phyloP scores from a whole-genome alignment of 2,329 filamentous ascomycete genomes.

The Colletotrichum eleusines region DNA sequence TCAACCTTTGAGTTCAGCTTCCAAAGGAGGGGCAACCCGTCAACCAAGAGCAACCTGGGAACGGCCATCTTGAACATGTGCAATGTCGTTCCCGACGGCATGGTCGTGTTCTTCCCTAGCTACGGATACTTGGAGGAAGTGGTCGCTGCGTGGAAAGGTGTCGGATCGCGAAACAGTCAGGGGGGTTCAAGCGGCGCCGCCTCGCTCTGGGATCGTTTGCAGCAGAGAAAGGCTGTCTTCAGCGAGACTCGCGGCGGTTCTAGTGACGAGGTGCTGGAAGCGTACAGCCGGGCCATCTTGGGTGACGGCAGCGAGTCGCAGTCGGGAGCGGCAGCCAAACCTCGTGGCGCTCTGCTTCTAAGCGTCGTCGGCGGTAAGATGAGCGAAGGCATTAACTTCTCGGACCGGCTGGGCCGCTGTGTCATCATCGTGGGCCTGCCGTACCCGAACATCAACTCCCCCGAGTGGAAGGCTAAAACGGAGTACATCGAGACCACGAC shows the following conservation, averaged over 20 bases:
- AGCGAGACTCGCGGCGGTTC: constrained; percentile 66
- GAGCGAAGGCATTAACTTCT: constrained; percentile 98
- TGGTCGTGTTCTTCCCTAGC: constrained; percentile 96
- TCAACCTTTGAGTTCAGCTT: constrained; percentile 88
- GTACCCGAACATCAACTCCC: constrained; percentile 89
- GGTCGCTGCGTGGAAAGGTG: constrained; percentile 69
- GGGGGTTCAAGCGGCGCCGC: constrained; percentile 46
- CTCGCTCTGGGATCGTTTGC: constrained; percentile 70
- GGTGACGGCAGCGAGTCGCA: constrained; percentile 48
- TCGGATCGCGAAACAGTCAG: constrained; percentile 68
- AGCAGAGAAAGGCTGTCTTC: constrained; percentile 72
- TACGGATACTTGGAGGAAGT: constrained; percentile 90
- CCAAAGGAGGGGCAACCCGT: constrained; percentile 76
- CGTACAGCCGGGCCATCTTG: constrained; percentile 78
- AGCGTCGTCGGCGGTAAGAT: constrained; percentile 95
- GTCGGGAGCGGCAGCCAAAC: constrained; percentile 20
- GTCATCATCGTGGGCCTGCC: constrained; percentile 93
- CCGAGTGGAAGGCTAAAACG: constrained; percentile 94
- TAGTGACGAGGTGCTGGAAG: constrained; percentile 77
- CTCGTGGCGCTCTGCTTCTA: constrained; percentile 80
- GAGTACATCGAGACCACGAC: constrained; percentile 81
- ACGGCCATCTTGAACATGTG: constrained; percentile 78
- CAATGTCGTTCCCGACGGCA: constrained; percentile 82
- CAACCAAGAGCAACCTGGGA: constrained; percentile 81
- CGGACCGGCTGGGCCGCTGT: constrained; percentile 87